Base-by-base conservation (phyloP, 2,329 filamentous ascomycete genomes). In the Pezicula radicicola region DNA sequence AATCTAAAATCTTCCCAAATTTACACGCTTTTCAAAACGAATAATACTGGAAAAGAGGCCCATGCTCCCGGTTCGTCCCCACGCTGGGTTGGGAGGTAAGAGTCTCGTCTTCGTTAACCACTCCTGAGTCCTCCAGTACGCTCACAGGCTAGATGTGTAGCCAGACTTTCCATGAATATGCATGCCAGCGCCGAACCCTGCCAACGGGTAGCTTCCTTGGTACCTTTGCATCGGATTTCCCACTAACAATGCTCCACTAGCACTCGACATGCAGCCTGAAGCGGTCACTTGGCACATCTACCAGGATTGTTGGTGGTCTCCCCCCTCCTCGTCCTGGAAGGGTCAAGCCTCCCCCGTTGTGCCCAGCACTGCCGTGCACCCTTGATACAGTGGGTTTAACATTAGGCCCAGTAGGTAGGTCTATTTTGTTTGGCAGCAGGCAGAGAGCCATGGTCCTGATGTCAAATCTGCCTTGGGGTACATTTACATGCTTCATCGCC, bases 401-500 rank as follows among this genome's bases (percentile, higher is more conserved):
- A 45, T 50, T 54, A 44, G 45, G 46, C 43, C 35, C 46, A 45
- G 51, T 47, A 51, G 48, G 43, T 46, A 51, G 48, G 43, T 46
- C 43, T 47, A 27, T 49, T 55, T 48, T 51, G 48, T 51, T 53
- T 25, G 44, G 51, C 15, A 43, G 51, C 39, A 46, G 52, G 46
- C 39, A 50, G 44, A 27, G 16, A 48, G 18, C 21, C 16, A 19
- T 39, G 16, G 12, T 16, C n/a, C 9, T 21, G 19, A 39, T 19
- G 35, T 57, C 49, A 53, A 53, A 39, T 55, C 49, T 56, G 51
- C 54, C 52, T 57, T 55, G 51, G 25, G 27, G 43, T 48, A 39
- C 36, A 25, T 45, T 15, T 45, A 45, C 42, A 28, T 45, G 42
- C 42, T 15, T 45, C 42, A 16, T 45, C 42, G 42, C 42, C 42